phyloP scores from a whole-genome alignment of 2,329 filamentous ascomycete species.

The Fusarium subtropicale region DNA sequence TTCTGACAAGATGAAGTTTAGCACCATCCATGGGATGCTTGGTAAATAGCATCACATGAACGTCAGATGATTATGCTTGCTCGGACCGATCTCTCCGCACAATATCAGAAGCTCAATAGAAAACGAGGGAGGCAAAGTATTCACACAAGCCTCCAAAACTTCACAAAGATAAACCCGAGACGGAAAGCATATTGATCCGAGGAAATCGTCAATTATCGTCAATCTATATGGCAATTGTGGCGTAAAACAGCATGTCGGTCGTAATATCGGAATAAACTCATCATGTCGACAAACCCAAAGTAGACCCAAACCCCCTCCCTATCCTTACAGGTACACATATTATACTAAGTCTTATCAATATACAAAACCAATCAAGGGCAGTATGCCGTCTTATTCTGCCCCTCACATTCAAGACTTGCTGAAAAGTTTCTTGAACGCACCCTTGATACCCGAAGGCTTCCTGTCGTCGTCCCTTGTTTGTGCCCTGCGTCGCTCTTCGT shows the following conservation, averaged over 20 bases:
- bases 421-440: conserved; percentile 50
- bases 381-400: conserved; percentile 16
- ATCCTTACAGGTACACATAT: conserved; percentile 43
- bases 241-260: conserved; percentile 27
- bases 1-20: background rate
- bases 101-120: background rate
- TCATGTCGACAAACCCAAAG: conserved; percentile 26
- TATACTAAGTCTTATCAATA: conserved; percentile 41
- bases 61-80: background rate
- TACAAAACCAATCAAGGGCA: conserved; percentile 36
- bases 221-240: conserved; percentile 30
- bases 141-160: conserved; percentile 3
- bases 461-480: conserved; percentile 49
- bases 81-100: background rate
- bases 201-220: conserved; percentile 18
- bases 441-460: conserved; percentile 49
- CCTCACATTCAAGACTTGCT: conserved; percentile 36
- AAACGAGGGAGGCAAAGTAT: background rate
- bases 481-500: conserved; percentile 49
- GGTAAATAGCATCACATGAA: background rate
- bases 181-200: conserved; percentile 8
- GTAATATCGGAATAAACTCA: conserved; percentile 25
- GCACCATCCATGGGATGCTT: background rate
- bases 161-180: background rate
- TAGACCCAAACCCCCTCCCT: conserved; percentile 25